Evolutionary conservation across 805 yeast genomes (phyloP).

Genomic region (Blastobotrys mokoenaii): DNA sequence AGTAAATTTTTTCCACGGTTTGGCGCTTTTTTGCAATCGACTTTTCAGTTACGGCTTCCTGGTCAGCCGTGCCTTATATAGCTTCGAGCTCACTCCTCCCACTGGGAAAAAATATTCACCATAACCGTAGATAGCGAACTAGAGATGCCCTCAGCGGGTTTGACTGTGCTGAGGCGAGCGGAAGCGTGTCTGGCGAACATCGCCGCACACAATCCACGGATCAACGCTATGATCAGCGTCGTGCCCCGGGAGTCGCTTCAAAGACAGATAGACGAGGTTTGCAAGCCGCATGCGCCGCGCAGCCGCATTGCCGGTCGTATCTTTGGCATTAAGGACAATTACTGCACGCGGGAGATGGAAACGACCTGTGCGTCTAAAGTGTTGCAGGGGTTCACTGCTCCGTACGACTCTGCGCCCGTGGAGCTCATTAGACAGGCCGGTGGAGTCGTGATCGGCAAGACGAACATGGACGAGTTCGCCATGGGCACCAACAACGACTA

Average conservation of each 20-base stretch:
- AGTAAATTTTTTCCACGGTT: no score
- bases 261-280: conserved; percentile 4
- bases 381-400: conserved; percentile 53
- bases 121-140: background rate
- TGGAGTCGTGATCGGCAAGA: conserved; percentile 55
- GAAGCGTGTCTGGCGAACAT: conserved; percentile 22
- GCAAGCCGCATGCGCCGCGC: conserved; percentile 5
- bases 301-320: conserved; percentile 23
- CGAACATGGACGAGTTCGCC: conserved; percentile 94
- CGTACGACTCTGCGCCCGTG: conserved; percentile 74
- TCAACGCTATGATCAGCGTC: conserved; percentile 26
- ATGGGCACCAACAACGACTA: conserved; percentile 60
- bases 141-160: background rate
- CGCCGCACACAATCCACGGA: conserved; percentile 16
- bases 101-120: background rate
- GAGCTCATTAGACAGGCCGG: conserved; percentile 45
- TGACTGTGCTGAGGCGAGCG: conserved; percentile 4
- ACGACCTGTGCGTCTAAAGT: conserved; percentile 77
- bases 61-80: no score
- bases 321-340: conserved; percentile 70
- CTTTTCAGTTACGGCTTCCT: no score
- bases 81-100: no score
- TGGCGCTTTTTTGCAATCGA: no score
- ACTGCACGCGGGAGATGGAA: conserved; percentile 52
- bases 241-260: conserved; percentile 7